Base-by-base conservation (phyloP, 331 rosid genomes). In the Erythrophleum ivorense region DNA sequence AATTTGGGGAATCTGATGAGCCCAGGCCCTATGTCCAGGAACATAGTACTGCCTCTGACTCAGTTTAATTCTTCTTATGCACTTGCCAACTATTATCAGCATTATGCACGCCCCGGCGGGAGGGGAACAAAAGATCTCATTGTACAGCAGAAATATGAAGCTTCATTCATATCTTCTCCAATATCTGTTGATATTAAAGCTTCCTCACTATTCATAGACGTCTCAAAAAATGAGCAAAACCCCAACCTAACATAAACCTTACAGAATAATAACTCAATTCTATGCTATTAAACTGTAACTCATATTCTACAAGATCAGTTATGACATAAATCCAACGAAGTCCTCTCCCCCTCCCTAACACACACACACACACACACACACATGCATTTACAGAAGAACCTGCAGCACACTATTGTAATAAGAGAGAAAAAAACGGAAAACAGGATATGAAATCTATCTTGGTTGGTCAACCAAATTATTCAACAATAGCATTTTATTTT, bases 391-490 rank as follows among this genome's bases (percentile, higher is more conserved):
- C 12, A 59, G 48, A 71, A 63, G 79, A 41, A 52, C 19, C 57
- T 4, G n/a, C 57, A 15, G n/a, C n/a, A 52, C 7, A 52, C 7
- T 6, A 4, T 15, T 14, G n/a, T 15, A 52, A 52, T 52, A 52
- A 52, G 19, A 15, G 7, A 12, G 53, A 12, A 16, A 9, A 33
- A 65, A 49, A 50, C 5, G 5, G 29, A 55, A 9, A 75, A 57
- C 18, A 5, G 7, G 16, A 68, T 10, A 33, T 64, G 50, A 65
- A 43, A 55, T 45, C 36, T 71, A 69, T 70, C 68, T 21, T 2
- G 43, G 65, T 78, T 29, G 58, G 71, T 70, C 80, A 79, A 65
- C 83, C 73, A 80, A 34, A 76, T 73, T 48, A 77, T 68, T 34
- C 48, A 38, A 48, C 55, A 10, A 7, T 66, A 21, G 19, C 24